A percentile compares a stretch with the other conserved stretches of the same genome.
Evolutionary conservation across 257 asterid genomes (phyloP).

Genomic region (Solanum chiquidenum): DNA sequence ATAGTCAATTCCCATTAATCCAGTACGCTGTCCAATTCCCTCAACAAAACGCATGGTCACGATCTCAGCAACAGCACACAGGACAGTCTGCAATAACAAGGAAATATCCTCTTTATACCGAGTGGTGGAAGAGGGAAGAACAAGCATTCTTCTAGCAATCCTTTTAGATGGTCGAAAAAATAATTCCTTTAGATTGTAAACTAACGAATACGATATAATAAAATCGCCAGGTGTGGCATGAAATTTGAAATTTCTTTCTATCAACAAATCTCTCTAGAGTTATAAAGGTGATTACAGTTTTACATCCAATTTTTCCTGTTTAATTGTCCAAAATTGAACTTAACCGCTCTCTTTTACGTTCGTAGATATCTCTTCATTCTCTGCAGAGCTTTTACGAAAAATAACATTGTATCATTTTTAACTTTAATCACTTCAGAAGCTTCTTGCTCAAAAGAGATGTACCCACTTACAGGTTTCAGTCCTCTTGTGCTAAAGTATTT

Average conservation of each 20-base stretch:
- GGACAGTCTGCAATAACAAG: conserved; percentile 41
- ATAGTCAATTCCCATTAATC: conserved; percentile 94
- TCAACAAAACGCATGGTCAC: conserved; percentile 73
- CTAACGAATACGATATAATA: background rate
- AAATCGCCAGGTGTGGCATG: background rate
- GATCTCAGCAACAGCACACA: conserved; percentile 84
- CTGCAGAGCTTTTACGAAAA: background rate
- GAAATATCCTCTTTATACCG: background rate
- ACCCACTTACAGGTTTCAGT: conserved; percentile 55
- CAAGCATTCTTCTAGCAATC: background rate
- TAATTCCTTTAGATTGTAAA: background rate
- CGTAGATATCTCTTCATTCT: background rate
- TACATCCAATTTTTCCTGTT: background rate
- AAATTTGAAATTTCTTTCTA: background rate
- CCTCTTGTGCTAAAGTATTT: conserved; percentile 46
- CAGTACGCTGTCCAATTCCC: conserved; percentile 76
- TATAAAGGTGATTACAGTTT: background rate
- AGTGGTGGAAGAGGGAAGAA: background rate
- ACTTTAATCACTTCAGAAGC: background rate
- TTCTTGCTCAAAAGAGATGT: background rate
- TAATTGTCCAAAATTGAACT: background rate
- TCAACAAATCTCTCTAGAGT: background rate
- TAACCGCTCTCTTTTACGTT: background rate
- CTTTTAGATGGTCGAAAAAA: background rate
- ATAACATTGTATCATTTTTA: background rate